phyloP scores from a whole-genome alignment of 176 grass and related monocot genomes.

The Cenchrus fungigraminus region DNA sequence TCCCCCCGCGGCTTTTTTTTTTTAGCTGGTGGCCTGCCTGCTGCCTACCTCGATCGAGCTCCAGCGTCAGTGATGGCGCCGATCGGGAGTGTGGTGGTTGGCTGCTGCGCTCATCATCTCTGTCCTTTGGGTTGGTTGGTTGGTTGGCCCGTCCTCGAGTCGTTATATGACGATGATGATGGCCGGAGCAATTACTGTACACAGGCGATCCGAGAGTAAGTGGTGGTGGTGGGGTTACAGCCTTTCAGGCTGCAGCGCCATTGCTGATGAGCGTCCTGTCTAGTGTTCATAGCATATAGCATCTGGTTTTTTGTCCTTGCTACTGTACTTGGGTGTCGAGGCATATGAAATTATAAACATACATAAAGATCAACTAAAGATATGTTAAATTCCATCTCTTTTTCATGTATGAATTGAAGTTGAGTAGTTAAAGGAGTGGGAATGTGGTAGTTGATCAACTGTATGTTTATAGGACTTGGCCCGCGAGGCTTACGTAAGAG shows the following conservation, averaged over 20 bases:
- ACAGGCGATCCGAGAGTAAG: not conserved
- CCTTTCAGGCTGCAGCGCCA: not conserved
- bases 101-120: not conserved
- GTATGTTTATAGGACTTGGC: not conserved
- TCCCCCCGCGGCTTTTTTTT: constrained; percentile 6
- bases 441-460: too few species aligned
- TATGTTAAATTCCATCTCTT: not conserved
- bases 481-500: not conserved
- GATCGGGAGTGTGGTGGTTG: constrained; percentile 31
- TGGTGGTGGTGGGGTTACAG: not conserved
- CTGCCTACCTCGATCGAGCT: not conserved
- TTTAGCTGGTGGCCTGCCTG: constrained; percentile 3
- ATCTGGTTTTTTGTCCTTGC: not conserved
- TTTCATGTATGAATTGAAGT: not conserved
- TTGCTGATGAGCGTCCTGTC: not conserved
- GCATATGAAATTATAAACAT: not conserved
- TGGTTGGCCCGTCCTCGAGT: not conserved
- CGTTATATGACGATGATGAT: not conserved
- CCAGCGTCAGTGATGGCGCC: not conserved
- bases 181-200: not conserved
- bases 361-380: not conserved
- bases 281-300: not conserved
- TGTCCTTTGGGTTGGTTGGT: constrained; percentile 8
- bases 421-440: not conserved
- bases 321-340: not conserved